Evolutionary conservation across 129 eudicot species (phyloP), one percentile per base, ranked within the genome.

Genomic region (Flaveria bidentis): DNA sequence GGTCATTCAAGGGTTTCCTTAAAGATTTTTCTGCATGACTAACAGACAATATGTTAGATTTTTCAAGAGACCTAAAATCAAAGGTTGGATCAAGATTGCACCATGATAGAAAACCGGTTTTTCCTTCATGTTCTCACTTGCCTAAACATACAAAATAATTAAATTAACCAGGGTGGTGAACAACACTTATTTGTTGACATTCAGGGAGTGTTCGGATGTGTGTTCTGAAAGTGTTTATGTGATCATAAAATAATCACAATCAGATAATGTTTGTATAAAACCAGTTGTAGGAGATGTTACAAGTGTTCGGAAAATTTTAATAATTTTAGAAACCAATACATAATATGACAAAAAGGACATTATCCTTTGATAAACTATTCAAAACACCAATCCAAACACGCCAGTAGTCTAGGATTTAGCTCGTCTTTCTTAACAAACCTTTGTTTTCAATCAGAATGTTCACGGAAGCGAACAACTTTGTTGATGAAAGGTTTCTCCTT

Each of bases 401-500:
- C 28, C 28, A 18, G 28, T 18, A 56, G 62, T 56, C 11, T 7
- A 56, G 18, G 28, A 56, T 56, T 61, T 60, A 60, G 11, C 66
- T 11, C 66, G 23, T 36, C n/a, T 23, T 23, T 36, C n/a, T 60
- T 4, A 6, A 23, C 39, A 60, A 57, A 25, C 66, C n/a, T 60
- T 60, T 60, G 39, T 12, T 23, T 18, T 60, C 39, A 60, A 8
- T 60, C 66, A 25, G 39, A 60, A 60, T 25, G 66, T 60, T 60
- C 66, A 71, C 91, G 97, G 42, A 87, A 84, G 15, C 87, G 91
- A 73, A 93, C 57, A 74, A 93, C 87, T 55, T 90, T 93, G 82
- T 72, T 90, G 81, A 93, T 85, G 76, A 93, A 88, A 65, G 85
- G 67, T 77, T 87, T 86, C 88, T 93, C 98, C 65, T 76, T 83